Base-by-base conservation (phyloP, 176 grass and related monocot genomes). In the Bolboschoenus planiculmis region DNA sequence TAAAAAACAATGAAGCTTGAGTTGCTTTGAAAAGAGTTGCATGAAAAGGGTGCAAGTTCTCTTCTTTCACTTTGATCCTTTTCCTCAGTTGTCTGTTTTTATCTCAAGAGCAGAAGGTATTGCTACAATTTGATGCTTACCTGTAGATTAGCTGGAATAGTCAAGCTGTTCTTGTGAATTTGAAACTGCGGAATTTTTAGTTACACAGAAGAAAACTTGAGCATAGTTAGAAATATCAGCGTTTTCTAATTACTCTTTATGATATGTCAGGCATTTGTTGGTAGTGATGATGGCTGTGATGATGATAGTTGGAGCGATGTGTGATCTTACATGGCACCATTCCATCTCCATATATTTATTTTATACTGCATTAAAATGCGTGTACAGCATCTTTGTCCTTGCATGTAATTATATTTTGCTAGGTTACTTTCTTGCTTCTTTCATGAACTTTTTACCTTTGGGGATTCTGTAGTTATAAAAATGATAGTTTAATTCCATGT, bases 301-400 rank as follows among this genome's bases (percentile, higher is more conserved):
- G 94, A 98, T 86, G 97, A 99, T 88, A 91, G 57, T 58, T 99
- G 97, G 97, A 99, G 97, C 36, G 97, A 99, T 89, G 78, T 85
- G 81, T 94, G 88, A 97, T 57, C 54, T 65, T 51, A 85, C 27
- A 24, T 30, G 6, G 27, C 46, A 16, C 26, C 3, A 87, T 57
- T 85, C 34, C 20, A 65, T 83, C 89, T 86, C 81, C 43, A 42
- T 84, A 71, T 77, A 61, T 35, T 44, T 90, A 82, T 84, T 83
- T 61, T 92, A 81, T 89, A 90, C 76, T 96, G 86, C 79, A 84
- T 16, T 54, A 78, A 81, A 87, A 91, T 89, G 89, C 91, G 85
- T 97, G 91, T 88, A 97, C 93, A 92, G 81, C 87, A 88, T 84
- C 78, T 63, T 85, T 89, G 88, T 87, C 78, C 71, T 91, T 79